Conservation (phyloP, 495 filamentous ascomycete species). For the Aspergillus egyptiacus region DNA sequence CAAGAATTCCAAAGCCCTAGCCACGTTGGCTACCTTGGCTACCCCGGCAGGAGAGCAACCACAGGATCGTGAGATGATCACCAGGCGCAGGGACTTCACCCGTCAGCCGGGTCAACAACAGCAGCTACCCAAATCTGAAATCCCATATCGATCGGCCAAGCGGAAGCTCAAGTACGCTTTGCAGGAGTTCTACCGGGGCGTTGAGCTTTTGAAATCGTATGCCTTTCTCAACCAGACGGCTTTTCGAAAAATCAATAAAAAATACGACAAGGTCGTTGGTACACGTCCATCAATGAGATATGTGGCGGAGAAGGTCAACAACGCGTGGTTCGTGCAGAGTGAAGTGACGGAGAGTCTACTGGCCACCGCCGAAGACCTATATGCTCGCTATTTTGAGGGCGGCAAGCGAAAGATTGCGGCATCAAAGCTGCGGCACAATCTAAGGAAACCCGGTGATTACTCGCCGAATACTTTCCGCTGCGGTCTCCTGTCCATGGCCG, state of each 20-base stretch:
- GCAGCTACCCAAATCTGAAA: constrained; percentile 40
- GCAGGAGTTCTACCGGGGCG: constrained; percentile 85
- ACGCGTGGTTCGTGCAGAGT: constrained; percentile 82
- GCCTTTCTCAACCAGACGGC: constrained; percentile 82
- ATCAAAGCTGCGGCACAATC: constrained; percentile 70
- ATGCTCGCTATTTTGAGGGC: constrained; percentile 84
- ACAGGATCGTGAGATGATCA: constrained; percentile 25
- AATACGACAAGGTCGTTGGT: constrained; percentile 87
- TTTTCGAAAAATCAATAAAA: constrained; percentile 97
- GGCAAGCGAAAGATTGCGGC: constrained; percentile 87
- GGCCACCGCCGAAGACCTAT: constrained; percentile 75
- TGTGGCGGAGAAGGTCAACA: constrained; percentile 89
- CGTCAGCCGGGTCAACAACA: constrained; percentile 41
- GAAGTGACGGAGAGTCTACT: constrained; percentile 74
- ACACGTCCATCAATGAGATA: constrained; percentile 71
- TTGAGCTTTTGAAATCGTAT: constrained; percentile 89
- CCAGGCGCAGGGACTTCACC: constrained; percentile 56
- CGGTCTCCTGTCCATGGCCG: constrained; percentile 71
- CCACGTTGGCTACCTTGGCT: constrained; percentile 45
- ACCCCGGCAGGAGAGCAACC: constrained; percentile 37
- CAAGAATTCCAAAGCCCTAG: constrained; percentile 52
- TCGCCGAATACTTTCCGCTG: constrained; percentile 69
- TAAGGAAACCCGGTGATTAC: constrained; percentile 59
- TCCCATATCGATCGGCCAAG: constrained; percentile 79
- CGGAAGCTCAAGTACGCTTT: constrained; percentile 83